These are phyloP conservation scores for Aspergillus biplanus DNA, from an alignment of 495 filamentous ascomycete species.

Conservation along the genomic window DNA sequence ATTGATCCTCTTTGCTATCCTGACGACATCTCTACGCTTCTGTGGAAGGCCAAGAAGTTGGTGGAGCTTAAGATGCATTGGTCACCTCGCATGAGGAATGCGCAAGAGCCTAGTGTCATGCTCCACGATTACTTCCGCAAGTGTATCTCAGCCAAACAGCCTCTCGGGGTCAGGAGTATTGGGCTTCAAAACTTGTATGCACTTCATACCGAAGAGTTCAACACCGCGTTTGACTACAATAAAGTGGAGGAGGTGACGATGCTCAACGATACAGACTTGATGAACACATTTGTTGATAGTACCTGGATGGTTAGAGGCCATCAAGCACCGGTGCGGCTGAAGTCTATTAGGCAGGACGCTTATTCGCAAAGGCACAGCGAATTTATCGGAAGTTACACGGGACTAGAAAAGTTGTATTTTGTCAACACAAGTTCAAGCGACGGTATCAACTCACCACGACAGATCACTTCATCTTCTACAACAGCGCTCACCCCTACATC, in stretches of 20 bases:
- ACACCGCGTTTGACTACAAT: slow-evolving; percentile 42
- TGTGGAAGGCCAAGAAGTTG: slow-evolving; percentile 55
- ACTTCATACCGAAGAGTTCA: slow-evolving; percentile 49
- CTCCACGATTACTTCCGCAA: slow-evolving; percentile 61
- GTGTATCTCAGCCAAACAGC: slow-evolving; percentile 46
- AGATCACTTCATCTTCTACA: slow-evolving; percentile 21
- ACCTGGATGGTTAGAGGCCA: slow-evolving; percentile 47
- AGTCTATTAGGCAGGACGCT: slow-evolving; percentile 46
- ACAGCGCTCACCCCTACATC: slow-evolving; percentile 35
- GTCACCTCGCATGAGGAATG: slow-evolving; percentile 63
- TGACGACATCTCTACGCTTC: slow-evolving; percentile 62
- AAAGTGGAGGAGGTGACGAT: slow-evolving; percentile 54
- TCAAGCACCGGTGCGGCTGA: slow-evolving; percentile 34
- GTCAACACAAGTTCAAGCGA: slow-evolving; percentile 42
- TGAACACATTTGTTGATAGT: slow-evolving; percentile 59
- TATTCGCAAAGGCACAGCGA: slow-evolving; percentile 45
- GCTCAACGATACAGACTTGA: slow-evolving; percentile 46
- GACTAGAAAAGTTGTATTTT: slow-evolving; percentile 51
- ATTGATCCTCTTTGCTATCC: slow-evolving; percentile 69
- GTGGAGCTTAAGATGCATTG: slow-evolving; percentile 60
- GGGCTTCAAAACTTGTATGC: slow-evolving; percentile 62
- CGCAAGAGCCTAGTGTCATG: slow-evolving; percentile 59
- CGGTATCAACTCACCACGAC: slow-evolving; percentile 34
- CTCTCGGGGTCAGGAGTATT: slow-evolving; percentile 50
- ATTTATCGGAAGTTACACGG: slow-evolving; percentile 40